Conservation (phyloP, 2,329 filamentous ascomycete genomes). For the Clathrospora elynae region DNA sequence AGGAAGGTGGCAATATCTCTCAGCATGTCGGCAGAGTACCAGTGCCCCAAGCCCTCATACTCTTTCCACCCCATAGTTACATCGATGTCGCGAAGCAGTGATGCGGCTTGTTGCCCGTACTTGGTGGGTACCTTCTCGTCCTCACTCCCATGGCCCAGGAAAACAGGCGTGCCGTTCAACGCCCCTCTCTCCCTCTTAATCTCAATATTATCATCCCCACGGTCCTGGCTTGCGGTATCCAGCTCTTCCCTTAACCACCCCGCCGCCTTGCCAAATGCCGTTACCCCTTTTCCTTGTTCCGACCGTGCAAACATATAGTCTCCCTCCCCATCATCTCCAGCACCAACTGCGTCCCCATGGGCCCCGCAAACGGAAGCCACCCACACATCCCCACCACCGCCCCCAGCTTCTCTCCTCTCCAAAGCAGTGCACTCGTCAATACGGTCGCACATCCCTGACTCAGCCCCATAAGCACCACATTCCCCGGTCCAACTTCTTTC, state of each 20-base stretch:
- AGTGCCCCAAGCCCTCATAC: neutral
- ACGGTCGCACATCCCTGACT: neutral
- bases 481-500: neutral
- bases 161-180: neutral
- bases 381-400: too few species aligned
- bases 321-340: too few species aligned
- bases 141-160: neutral
- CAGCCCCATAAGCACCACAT: neutral
- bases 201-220: too few species aligned
- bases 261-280: neutral
- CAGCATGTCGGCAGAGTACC: neutral
- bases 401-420: neutral
- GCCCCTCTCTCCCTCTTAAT: neutral
- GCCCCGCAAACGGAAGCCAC: too few species aligned
- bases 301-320: neutral
- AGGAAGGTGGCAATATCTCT: neutral
- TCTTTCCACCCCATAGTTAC: neutral
- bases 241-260: neutral
- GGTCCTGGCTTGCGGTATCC: too few species aligned
- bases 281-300: neutral
- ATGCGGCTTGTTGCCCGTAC: neutral
- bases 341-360: too few species aligned
- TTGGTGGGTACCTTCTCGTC: neutral
- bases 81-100: neutral
- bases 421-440: neutral